Evolutionary conservation across 2,329 filamentous ascomycete genomes (phyloP).

Genomic region (Sphaerostilbella broomeana): DNA sequence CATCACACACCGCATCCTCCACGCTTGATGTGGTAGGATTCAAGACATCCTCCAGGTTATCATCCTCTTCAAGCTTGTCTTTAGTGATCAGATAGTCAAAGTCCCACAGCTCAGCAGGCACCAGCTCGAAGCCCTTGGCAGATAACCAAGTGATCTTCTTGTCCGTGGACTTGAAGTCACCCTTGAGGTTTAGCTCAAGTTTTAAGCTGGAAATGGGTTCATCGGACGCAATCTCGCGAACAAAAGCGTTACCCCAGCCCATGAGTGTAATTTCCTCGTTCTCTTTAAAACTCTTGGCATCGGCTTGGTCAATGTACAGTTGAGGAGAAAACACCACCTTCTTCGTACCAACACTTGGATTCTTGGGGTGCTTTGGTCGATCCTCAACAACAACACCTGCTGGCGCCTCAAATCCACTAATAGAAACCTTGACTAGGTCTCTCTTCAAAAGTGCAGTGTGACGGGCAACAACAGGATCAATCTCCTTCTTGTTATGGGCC

Average conservation of each 20-base stretch:
- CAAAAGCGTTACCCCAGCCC: conserved; percentile 90
- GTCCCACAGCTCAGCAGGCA: conserved; percentile 81
- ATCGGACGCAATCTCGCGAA: conserved; percentile 56
- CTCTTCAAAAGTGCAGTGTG: conserved; percentile 67
- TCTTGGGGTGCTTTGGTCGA: conserved; percentile 85
- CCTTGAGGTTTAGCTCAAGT: conserved; percentile 81
- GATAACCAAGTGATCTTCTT: conserved; percentile 97
- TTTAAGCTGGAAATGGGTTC: conserved; percentile 63
- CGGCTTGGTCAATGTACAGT: conserved; percentile 78
- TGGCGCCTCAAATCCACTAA: conserved; percentile 63
- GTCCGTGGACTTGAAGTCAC: conserved; percentile 89
- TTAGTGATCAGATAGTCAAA: conserved; percentile 95
- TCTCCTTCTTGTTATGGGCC: conserved; percentile 73
- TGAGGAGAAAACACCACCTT: conserved; percentile 71
- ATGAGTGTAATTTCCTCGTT: conserved; percentile 93
- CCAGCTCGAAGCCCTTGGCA: conserved; percentile 64
- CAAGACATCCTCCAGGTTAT: conserved; percentile 76
- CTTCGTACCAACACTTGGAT: conserved; percentile 76
- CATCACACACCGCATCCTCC: conserved; percentile 71
- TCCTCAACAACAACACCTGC: conserved; percentile 59
- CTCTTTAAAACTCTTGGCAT: conserved; percentile 72
- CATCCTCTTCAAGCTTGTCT: conserved; percentile 86
- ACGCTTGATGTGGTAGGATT: conserved; percentile 69
- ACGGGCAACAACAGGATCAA: conserved; percentile 68
- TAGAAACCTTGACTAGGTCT: conserved; percentile 61